Evolutionary conservation across 345 rosid species (phyloP), one percentile per base, ranked within the genome.

Genomic region (Pistacia vera): DNA sequence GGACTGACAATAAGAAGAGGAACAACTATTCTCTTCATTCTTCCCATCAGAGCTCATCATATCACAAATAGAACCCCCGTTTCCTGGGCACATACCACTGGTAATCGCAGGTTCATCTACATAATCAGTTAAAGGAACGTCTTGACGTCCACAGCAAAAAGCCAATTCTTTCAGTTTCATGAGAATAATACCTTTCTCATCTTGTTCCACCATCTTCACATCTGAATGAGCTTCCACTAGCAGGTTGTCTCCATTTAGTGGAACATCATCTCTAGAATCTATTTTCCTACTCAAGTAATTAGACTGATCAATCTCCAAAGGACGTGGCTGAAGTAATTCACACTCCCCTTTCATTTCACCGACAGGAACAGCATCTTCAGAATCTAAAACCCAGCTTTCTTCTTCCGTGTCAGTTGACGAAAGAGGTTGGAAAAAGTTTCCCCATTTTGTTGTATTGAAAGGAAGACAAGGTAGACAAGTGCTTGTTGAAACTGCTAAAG

Each of bases 161-260:
- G 82, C 78, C 80, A 88, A 73, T 66, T 80, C 82, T 80, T 78
- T 77, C 77, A 86, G 81, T 83, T 87, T 85, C 71, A 12, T 74
- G 49, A 82, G 64, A 44, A 89, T 63, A 66, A 72, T 69, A 11
- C 78, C 82, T 82, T 75, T 75, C 79, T 88, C 89, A 18, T 71
- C 81, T 81, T 83, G 77, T 73, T 70, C 72, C 62, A 71, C 61
- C 65, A 44, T 64, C 35, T 75, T 82, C 70, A 62, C 38, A 69
- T 78, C 76, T 61, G 67, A 33, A 58, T 73, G 54, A 58, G 71
- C 77, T 77, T 80, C 85, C 71, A 74, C 57, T 11, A 46, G 73
- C 70, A 49, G 80, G 13, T 71, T 33, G 5, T 71, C 75, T 62
- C 55, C 86, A 71, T 79, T 78, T 8, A 66, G 70, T 63, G 72